Base-by-base conservation (phyloP, 169 alveolate genomes). In the Eimeria maxima region DNA sequence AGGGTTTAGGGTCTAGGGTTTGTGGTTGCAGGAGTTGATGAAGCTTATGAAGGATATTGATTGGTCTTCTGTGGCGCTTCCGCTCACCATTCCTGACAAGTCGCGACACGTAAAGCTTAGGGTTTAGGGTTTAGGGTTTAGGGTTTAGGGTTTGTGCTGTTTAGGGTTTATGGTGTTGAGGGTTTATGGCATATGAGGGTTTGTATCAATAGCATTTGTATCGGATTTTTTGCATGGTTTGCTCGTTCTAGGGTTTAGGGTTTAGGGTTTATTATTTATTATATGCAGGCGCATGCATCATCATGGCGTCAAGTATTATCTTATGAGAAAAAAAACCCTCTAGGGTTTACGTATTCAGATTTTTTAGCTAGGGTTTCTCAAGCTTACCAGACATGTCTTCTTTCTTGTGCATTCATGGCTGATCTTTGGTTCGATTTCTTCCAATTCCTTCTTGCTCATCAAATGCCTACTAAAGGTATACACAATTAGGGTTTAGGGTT, bases 361-460 rank as follows among this genome's bases (percentile, higher is more conserved):
- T 38, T 91, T 57, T 57, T 53, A 6, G 63, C 65, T 8, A 69
- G 95, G 13, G 74, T 91, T 45, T 45, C 78, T 7, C 91, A 78
- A 20, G 55, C 60, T 8, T 91, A n/a, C 81, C 95, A 91, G 20
- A 20, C 76, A 3, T 91, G 95, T 53, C 91, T 91, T 22, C 90
- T 91, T 22, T 63, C 67, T 42, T 91, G 95, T n/a, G 89, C 95
- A n/a, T 91, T 53, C 50, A 38, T n/a, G 14, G 50, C 95, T 27
- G 90, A 69, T 24, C 10, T 91, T 18, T 91, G 95, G 95, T 10
- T 33, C n/a, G 95, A 74, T 2, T 74, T 78, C 42, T 91, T 69
- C 20, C 95, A 91, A 63, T 47, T 91, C 42, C 90, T 91, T n/a
- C 95, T 91, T 45, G 90, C 95, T n/a, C 89, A 91, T 50, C 71